Evolutionary conservation across 2,329 filamentous ascomycete species (phyloP), one percentile per base, ranked within the genome.

Genomic region (Aspergillus hortae): DNA sequence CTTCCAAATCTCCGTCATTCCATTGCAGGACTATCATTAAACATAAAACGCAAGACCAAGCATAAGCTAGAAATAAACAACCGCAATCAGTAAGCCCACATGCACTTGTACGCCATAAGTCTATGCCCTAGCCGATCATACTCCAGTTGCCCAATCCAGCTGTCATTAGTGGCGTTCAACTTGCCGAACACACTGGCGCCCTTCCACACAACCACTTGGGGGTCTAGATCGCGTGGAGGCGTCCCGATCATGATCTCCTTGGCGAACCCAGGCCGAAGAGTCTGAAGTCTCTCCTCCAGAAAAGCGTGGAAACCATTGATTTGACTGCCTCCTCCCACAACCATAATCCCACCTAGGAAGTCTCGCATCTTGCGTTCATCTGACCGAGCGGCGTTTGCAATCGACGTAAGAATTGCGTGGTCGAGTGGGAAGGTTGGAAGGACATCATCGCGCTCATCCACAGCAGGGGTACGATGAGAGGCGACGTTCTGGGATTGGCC

Each of bases 181-280:
- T 95, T 91, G 2, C 90, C 92, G 77, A 96, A 99, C 14, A 99
- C 92, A 67, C 91, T 96, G 0, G 90, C 94, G 4, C 94, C 94
- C 80, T 99, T 99, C 94, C 94, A 99, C 7, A 87, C 86, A 48
- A 97, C 88, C n/a, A 97, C 92, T 73, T 96, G 91, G 54, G 94
- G 90, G 72, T 99, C 94, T 76, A 99, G 87, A 63, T 99, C 94
- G 63, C 92, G 80, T 0, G 94, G 94, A n/a, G 85, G 84, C 17
- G 80, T 78, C 1, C 82, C 83, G 21, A 88, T 83, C 56, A 87
- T 76, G 51, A 88, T 83, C 59, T 85, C 80, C 80, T 94, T 85
- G 5, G 77, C 75, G 57, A 81, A 82, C n/a, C 75, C 77, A 0
- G 82, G 81, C 47, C 80, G 72, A 23, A 86, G 79, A 56, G 81